These are phyloP conservation scores for Hortiboletus campestris DNA, from an alignment of 768 basidiomycete genomes.

Conservation along the genomic window DNA sequence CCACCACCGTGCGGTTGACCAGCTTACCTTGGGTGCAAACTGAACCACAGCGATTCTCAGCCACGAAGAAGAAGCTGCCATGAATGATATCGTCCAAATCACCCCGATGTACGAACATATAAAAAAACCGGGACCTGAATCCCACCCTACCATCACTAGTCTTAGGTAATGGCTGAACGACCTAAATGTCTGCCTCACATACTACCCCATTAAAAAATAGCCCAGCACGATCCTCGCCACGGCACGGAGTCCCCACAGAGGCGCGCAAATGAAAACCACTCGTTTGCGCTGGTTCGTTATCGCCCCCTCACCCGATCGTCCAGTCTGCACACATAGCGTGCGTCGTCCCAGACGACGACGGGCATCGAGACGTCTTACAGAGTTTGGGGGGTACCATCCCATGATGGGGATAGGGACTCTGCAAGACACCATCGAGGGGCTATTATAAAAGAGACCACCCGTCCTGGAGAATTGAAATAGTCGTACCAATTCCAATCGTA, in stretches of 20 bases:
- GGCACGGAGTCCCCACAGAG: constrained; percentile 80
- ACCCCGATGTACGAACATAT: not conserved
- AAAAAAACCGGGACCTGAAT: too few relatives aligned
- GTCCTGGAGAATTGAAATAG: too few relatives aligned
- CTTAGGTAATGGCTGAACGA: not conserved
- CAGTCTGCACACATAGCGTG: constrained; percentile 7
- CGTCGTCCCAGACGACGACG: constrained; percentile 21
- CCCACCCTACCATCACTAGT: too few relatives aligned
- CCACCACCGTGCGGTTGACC: too few relatives aligned
- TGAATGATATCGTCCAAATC: not conserved
- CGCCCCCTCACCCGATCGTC: constrained; percentile 9
- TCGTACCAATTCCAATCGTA: not conserved
- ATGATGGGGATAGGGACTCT: constrained; percentile 2
- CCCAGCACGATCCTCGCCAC: constrained; percentile 74
- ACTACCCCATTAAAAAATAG: constrained; percentile 57
- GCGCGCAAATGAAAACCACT: constrained; percentile 48
- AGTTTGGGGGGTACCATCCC: constrained; percentile 17
- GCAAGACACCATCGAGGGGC: constrained; percentile 8
- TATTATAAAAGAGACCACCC: not conserved
- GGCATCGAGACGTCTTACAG: constrained; percentile 3
- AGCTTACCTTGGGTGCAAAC: constrained; percentile 47
- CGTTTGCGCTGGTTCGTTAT: constrained; percentile 41
- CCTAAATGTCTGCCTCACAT: constrained; percentile 74
- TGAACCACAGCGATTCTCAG: constrained; percentile 50
- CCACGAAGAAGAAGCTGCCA: constrained; percentile 17